These are phyloP conservation scores for Canna indica DNA, from an alignment of 176 grass and related monocot species.

Conservation along the genomic window DNA sequence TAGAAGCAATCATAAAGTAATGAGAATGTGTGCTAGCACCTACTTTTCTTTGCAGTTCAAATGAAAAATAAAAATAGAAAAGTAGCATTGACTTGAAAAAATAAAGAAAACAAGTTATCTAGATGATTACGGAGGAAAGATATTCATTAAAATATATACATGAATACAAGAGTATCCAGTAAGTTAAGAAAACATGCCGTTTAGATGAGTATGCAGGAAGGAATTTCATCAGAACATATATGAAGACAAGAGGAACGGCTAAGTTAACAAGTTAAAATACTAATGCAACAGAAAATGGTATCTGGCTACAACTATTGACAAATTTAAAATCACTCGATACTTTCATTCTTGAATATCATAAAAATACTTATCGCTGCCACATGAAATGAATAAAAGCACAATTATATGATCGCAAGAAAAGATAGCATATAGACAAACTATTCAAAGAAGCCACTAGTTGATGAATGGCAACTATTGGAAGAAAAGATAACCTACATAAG, in stretches of 20 bases:
- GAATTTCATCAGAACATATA: not conserved
- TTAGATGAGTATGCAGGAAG: not conserved
- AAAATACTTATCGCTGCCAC: not conserved
- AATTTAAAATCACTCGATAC: not conserved
- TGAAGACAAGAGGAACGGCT: not conserved
- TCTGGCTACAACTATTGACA: not conserved
- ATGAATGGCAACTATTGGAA: not conserved
- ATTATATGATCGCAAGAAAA: slow-evolving; percentile 18
- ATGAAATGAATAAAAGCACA: slow-evolving; percentile 1
- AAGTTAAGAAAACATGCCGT: not conserved
- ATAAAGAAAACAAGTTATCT: not conserved
- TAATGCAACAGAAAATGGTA: not conserved
- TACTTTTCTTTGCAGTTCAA: not conserved
- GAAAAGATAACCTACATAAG: not conserved
- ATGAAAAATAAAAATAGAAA: slow-evolving; percentile 1
- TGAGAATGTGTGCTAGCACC: not conserved
- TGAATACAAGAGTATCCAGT: not conserved
- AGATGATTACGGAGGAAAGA: not conserved
- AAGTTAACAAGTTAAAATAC: not conserved
- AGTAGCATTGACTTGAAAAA: not conserved
- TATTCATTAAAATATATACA: not conserved
- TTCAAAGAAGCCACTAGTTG: not conserved
- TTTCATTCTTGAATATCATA: not conserved
- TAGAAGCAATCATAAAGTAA: not conserved
- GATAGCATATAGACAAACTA: not conserved